These are phyloP conservation scores for Naganishia liquefaciens DNA, from an alignment of 1,284 basidiomycete genomes.

Conservation along the genomic window DNA sequence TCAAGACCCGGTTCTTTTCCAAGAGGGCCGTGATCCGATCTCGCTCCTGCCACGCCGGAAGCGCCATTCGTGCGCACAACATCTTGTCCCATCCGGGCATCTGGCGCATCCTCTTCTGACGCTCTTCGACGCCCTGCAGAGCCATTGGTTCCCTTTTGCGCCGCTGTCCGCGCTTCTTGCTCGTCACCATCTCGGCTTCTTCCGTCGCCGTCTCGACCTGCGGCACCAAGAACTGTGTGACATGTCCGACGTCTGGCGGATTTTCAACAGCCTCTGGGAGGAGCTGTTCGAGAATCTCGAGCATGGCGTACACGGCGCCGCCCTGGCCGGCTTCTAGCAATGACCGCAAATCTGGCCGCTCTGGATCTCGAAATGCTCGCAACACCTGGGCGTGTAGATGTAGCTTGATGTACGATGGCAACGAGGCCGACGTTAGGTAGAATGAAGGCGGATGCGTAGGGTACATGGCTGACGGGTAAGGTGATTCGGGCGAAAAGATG, in stretches of 20 bases:
- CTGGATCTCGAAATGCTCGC: conserved; percentile 57
- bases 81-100: conserved; percentile 63
- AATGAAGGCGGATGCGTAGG: conserved; percentile 65
- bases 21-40: conserved; percentile 67
- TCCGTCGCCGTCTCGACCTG: conserved; percentile 39
- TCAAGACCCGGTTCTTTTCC: conserved; percentile 66
- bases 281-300: conserved; percentile 71
- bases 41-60: conserved; percentile 75
- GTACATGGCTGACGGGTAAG: conserved; percentile 59
- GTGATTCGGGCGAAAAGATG: conserved; percentile 60
- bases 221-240: conserved; percentile 66
- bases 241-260: conserved; percentile 68
- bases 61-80: conserved; percentile 60
- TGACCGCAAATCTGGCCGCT: conserved; percentile 57
- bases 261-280: conserved; percentile 67
- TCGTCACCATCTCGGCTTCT: conserved; percentile 12
- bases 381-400: conserved; percentile 73
- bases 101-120: conserved; percentile 55
- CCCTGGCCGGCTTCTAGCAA: conserved; percentile 67
- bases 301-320: conserved; percentile 72
- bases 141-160: conserved; percentile 19
- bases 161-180: conserved; percentile 28
- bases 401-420: conserved; percentile 81
- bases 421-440: conserved; percentile 69
- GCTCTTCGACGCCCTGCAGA: conserved; percentile 59